Percentiles rank a stretch among this genome's conserved stretches.
These are phyloP conservation scores for Penicillium occitanis DNA, from an alignment of 2,329 filamentous ascomycete species.

Conservation along the genomic window DNA sequence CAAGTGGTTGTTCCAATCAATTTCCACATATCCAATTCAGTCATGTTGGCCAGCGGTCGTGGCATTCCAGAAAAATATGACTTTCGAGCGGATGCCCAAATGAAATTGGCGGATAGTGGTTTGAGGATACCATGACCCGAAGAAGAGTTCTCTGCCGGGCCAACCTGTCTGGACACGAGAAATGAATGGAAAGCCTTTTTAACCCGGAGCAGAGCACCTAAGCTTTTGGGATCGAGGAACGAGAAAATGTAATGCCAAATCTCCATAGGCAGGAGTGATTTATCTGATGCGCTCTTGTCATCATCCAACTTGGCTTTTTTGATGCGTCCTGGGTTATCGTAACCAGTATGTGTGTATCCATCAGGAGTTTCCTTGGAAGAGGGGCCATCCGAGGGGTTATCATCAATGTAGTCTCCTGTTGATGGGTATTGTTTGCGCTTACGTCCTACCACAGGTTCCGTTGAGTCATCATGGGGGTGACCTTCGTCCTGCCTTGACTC, in stretches of 20 bases:
- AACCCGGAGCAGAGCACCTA: conserved; percentile 66
- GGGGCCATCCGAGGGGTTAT: not conserved
- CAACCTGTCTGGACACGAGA: conserved; percentile 52
- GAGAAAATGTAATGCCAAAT: conserved; percentile 71
- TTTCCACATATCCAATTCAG: conserved; percentile 75
- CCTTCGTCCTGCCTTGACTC: not conserved
- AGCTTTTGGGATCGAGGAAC: conserved; percentile 61
- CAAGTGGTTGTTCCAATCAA: conserved; percentile 64
- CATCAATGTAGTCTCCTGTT: not conserved
- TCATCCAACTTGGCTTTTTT: conserved; percentile 15
- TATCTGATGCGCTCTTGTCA: conserved; percentile 19
- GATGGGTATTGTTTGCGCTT: conserved; percentile 22
- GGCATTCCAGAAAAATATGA: conserved; percentile 67
- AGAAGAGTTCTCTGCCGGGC: conserved; percentile 30
- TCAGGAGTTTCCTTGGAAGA: not conserved
- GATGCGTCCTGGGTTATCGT: not conserved
- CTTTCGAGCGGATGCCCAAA: conserved; percentile 71
- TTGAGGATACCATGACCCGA: conserved; percentile 27
- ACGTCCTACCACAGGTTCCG: conserved; percentile 16
- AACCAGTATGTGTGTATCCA: not conserved
- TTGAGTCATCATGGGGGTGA: not conserved
- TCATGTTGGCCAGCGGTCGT: conserved; percentile 62
- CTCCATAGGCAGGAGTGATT: conserved; percentile 55
- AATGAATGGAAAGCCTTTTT: conserved; percentile 65
- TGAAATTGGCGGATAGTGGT: conserved; percentile 58